A percentile compares a stretch with the other conserved stretches of the same genome.
phyloP scores from a whole-genome alignment of 148 eudicot species.

The Diospyros kaki region DNA sequence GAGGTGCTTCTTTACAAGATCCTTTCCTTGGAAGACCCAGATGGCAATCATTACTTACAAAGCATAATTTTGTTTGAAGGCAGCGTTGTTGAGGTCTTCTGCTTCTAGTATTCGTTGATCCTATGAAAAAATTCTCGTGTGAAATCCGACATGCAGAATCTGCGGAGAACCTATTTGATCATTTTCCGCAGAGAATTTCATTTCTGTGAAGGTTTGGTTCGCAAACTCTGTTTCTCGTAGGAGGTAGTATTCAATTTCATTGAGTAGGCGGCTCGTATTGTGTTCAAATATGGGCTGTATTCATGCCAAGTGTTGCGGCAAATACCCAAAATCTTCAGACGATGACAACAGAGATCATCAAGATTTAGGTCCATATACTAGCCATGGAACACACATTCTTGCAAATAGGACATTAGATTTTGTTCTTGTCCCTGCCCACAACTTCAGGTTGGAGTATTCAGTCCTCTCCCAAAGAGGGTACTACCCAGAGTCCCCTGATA shows the following conservation, averaged over 20 bases:
- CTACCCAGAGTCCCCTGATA: constrained; percentile 79
- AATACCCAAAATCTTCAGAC: constrained; percentile 24
- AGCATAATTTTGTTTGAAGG: neutral
- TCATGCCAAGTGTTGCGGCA: constrained; percentile 63
- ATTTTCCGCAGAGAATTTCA: constrained; percentile 13
- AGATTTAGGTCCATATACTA: constrained; percentile 24
- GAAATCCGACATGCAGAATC: constrained; percentile 4
- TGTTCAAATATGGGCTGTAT: constrained; percentile 71
- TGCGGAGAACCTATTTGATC: constrained; percentile 14
- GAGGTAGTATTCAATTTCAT: constrained; percentile 11
- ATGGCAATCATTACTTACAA: neutral
- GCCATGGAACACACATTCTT: constrained; percentile 28
- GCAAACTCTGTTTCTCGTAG: constrained; percentile 17
- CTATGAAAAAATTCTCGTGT: constrained; percentile 12
- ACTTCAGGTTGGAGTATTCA: constrained; percentile 60
- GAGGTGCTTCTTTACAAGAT: constrained; percentile 1
- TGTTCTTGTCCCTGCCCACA: constrained; percentile 63
- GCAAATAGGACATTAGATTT: constrained; percentile 39
- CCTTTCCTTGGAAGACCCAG: neutral
- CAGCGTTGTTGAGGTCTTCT: neutral
- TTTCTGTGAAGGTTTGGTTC: constrained; percentile 17
- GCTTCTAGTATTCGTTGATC: neutral
- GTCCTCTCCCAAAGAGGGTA: constrained; percentile 67
- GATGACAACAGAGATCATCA: constrained; percentile 28
- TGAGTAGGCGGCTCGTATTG: constrained; percentile 11